Percentiles rank a stretch among this genome's conserved stretches.
phyloP scores from a whole-genome alignment of 202 grass and related monocot species.

The Panicum virgatum region DNA sequence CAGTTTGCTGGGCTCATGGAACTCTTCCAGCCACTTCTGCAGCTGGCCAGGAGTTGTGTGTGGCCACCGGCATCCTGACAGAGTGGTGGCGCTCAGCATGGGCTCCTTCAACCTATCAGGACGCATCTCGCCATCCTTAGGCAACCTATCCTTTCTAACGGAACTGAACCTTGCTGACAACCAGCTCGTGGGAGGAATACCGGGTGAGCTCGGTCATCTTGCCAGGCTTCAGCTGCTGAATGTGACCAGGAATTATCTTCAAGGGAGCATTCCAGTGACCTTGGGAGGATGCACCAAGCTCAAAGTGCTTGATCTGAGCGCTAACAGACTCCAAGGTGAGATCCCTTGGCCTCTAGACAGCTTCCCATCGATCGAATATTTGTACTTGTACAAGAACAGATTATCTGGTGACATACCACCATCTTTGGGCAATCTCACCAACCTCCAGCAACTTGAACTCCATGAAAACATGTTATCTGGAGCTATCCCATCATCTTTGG shows the following conservation, averaged over 20 bases:
- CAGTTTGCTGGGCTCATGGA: slow-evolving; percentile 29
- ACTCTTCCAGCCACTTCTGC: slow-evolving; percentile 23
- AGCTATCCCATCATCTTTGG: slow-evolving; percentile 22
- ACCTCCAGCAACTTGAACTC: neutral
- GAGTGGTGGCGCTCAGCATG: slow-evolving; percentile 5
- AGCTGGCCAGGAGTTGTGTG: slow-evolving; percentile 36
- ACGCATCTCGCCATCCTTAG: neutral
- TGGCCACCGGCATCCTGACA: neutral
- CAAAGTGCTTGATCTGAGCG: neutral
- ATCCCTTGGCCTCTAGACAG: neutral
- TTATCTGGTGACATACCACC: neutral
- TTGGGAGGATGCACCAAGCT: neutral
- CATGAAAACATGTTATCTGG: neutral
- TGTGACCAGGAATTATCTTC: neutral
- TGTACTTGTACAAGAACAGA: neutral
- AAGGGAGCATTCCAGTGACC: neutral
- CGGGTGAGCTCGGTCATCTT: neutral
- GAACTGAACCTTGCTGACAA: slow-evolving; percentile 33
- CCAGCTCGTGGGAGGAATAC: slow-evolving; percentile 1
- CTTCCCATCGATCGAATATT: neutral
- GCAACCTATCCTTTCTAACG: slow-evolving; percentile 32
- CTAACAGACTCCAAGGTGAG: neutral
- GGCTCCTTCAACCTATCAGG: neutral
- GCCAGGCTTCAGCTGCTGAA: neutral
- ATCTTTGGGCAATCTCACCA: neutral